phyloP scores from a whole-genome alignment of 2,329 filamentous ascomycete species.

The Trichoderma endophyticum region DNA sequence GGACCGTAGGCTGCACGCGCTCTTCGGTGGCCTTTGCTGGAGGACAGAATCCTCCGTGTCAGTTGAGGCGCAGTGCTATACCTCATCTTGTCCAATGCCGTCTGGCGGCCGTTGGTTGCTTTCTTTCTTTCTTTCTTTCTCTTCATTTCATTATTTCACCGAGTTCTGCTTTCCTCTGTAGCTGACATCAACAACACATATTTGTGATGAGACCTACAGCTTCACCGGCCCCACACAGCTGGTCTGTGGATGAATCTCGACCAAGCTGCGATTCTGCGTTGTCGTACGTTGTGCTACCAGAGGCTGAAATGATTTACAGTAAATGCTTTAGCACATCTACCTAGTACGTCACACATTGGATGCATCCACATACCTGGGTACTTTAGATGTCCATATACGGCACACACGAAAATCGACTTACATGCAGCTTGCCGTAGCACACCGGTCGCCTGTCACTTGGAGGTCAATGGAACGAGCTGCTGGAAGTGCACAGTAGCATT shows the following conservation, averaged over 20 bases:
- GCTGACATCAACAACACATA: neutral
- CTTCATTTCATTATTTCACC: neutral
- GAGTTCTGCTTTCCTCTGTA: neutral
- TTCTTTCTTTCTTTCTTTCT: neutral
- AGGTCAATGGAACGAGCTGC: neutral
- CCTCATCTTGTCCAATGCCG: neutral
- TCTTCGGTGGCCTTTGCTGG: neutral
- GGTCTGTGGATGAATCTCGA: neutral
- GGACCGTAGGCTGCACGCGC: neutral
- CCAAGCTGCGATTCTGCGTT: neutral
- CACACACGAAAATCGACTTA: neutral
- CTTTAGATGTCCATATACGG: neutral
- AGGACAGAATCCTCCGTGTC: neutral
- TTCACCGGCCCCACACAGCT: conserved; percentile 9
- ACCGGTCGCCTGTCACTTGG: neutral
- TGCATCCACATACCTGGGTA: neutral
- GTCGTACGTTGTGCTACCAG: neutral
- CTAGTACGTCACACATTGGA: neutral
- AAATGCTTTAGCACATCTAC: neutral
- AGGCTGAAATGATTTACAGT: conserved; percentile 1
- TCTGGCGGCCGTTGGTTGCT: neutral
- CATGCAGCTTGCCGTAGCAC: conserved; percentile 5
- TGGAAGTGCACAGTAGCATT: neutral
- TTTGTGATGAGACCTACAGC: conserved; percentile 9
- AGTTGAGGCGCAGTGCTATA: neutral